Percentiles rank a stretch among this genome's conserved stretches.
These are phyloP conservation scores for Xylaria sp. DNA, from an alignment of 2,329 filamentous ascomycete species.

Conservation along the genomic window DNA sequence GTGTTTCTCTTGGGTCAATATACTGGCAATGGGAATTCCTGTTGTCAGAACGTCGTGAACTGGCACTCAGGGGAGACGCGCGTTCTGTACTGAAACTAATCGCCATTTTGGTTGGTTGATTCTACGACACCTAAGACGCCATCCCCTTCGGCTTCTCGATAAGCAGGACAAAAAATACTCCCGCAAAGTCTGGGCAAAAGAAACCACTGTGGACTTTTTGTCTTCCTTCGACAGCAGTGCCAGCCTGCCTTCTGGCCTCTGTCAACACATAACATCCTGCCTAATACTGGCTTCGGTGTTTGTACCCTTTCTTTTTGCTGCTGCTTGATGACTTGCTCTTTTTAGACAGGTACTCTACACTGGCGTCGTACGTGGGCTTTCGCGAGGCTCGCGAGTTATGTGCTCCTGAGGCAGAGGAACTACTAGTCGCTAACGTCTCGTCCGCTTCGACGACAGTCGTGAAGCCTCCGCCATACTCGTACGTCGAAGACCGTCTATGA, in stretches of 20 bases:
- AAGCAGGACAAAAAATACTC: background rate
- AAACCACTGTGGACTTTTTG: background rate
- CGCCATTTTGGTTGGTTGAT: too few relatives aligned
- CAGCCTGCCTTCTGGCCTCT: too few relatives aligned
- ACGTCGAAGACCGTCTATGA: constrained; percentile 23
- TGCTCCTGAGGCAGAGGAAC: constrained; percentile 17
- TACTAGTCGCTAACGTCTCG: constrained; percentile 14
- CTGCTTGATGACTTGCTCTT: constrained; percentile 25
- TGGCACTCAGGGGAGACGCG: background rate
- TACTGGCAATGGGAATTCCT: too few relatives aligned
- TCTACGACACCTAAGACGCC: background rate
- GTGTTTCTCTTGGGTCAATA: background rate
- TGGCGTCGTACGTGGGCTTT: constrained; percentile 23
- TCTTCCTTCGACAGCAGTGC: background rate
- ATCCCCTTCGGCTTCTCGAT: background rate
- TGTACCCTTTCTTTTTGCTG: constrained; percentile 29
- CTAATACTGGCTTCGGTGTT: constrained; percentile 26
- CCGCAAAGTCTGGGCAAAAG: background rate
- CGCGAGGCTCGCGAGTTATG: constrained; percentile 22
- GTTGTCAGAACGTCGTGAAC: background rate
- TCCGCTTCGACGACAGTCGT: constrained; percentile 23
- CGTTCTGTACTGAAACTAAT: too few relatives aligned
- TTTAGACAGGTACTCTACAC: constrained; percentile 23
- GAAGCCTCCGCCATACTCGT: constrained; percentile 24
- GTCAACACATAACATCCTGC: background rate